Conservation (phyloP, 345 rosid genomes). For the Citrus mangshanensis region DNA sequence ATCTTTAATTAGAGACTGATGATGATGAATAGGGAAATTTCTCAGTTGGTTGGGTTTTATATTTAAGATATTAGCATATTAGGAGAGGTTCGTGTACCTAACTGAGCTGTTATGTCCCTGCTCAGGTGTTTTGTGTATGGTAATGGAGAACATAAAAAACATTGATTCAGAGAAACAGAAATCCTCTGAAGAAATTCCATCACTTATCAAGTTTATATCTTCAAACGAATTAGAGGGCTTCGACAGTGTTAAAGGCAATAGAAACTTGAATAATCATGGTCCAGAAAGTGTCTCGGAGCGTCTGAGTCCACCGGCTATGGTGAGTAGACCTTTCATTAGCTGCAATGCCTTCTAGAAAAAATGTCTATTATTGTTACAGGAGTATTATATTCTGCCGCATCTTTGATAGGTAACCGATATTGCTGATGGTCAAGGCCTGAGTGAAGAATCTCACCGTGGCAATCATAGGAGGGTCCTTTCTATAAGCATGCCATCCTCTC, state of each 20-base stretch:
- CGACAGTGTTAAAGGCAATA: constrained; percentile 22
- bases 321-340: constrained; percentile 12
- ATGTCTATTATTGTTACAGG: background rate
- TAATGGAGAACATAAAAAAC: constrained; percentile 30
- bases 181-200: constrained; percentile 35
- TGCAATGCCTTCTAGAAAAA: background rate
- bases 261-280: background rate
- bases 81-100: background rate
- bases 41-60: background rate
- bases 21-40: background rate
- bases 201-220: constrained; percentile 40
- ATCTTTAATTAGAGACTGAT: background rate
- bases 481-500: constrained; percentile 69
- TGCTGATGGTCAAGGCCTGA: background rate
- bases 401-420: background rate
- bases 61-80: background rate
- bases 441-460: constrained; percentile 16
- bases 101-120: background rate
- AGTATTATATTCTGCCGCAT: background rate
- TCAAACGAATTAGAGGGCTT: constrained; percentile 51
- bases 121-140: background rate
- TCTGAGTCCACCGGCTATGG: constrained; percentile 9
- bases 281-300: background rate
- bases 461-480: constrained; percentile 43
- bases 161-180: constrained; percentile 22